phyloP scores from a whole-genome alignment of 1,284 basidiomycete genomes.

The Mycena sp. region DNA sequence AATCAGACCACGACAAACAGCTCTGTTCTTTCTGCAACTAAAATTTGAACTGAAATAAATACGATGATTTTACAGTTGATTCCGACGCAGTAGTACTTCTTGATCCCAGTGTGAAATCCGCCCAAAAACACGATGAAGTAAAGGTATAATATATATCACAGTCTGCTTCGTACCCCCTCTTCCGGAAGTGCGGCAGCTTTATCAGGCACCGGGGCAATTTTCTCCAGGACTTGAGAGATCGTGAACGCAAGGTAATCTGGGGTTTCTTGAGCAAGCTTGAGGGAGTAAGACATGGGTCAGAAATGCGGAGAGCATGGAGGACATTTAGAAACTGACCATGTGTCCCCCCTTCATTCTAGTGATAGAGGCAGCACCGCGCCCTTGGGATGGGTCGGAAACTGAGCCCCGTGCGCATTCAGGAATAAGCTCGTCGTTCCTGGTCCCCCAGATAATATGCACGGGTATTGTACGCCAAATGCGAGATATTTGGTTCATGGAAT shows the following conservation, averaged over 20 bases:
- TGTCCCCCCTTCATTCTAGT: conserved; percentile 6
- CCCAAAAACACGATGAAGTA: not conserved
- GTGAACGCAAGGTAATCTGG: not conserved
- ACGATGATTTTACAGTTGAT: too few relatives aligned
- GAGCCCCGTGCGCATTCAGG: not conserved
- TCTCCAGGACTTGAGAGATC: not conserved
- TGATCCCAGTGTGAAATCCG: not conserved
- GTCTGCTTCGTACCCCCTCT: not conserved
- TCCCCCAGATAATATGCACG: conserved; percentile 6
- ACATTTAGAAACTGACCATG: conserved; percentile 2
- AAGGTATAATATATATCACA: not conserved
- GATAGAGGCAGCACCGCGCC: conserved; percentile 3
- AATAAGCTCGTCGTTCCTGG: not conserved
- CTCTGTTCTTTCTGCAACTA: too few relatives aligned
- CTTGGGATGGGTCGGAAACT: conserved; percentile 3
- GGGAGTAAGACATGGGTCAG: not conserved
- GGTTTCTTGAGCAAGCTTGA: conserved; percentile 6
- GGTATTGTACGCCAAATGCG: not conserved
- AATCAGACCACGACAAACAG: too few relatives aligned
- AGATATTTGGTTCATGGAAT: not conserved
- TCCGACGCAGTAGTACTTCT: not conserved
- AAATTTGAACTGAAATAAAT: too few relatives aligned
- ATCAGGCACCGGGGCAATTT: not conserved
- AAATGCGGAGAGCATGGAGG: not conserved
- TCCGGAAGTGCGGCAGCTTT: not conserved